Evolutionary conservation across 169 alveolate species (phyloP).

Genomic region (Babesia gibsoni): DNA sequence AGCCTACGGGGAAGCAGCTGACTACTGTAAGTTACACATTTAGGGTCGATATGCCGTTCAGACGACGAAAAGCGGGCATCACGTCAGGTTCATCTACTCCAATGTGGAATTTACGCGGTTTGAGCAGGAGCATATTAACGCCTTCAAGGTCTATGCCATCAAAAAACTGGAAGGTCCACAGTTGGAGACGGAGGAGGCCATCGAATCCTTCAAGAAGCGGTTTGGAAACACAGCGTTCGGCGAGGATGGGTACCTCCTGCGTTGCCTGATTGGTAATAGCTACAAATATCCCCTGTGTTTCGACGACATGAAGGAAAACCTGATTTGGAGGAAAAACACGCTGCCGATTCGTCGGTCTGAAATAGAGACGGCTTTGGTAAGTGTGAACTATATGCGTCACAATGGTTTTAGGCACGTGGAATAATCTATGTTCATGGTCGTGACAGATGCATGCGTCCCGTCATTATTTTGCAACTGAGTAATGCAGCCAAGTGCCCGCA

Average conservation of each 20-base stretch:
- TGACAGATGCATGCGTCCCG: conserved; percentile 72
- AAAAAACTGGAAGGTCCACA: conserved; percentile 61
- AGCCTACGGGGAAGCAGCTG: conserved; percentile 29
- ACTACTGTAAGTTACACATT: conserved; percentile 28
- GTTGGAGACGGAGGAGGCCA: conserved; percentile 26
- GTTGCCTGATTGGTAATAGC: conserved; percentile 70
- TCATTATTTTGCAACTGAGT: conserved; percentile 52
- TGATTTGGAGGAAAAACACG: conserved; percentile 68
- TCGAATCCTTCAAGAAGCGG: conserved; percentile 31
- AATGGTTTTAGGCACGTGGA: conserved; percentile 58
- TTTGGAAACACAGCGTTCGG: conserved; percentile 61
- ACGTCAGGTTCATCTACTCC: conserved; percentile 67
- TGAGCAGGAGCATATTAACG: conserved; percentile 67
- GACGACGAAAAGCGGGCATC: conserved; percentile 62
- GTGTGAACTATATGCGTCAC: background rate
- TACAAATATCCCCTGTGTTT: conserved; percentile 53
- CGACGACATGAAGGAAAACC: conserved; percentile 66
- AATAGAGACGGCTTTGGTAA: conserved; percentile 46
- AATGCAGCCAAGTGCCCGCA: conserved; percentile 13
- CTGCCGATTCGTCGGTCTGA: conserved; percentile 65
- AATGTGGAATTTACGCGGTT: conserved; percentile 63
- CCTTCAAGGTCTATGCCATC: conserved; percentile 62
- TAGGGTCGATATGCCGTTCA: background rate
- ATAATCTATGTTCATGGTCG: conserved; percentile 71
- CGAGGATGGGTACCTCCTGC: conserved; percentile 68